phyloP scores from a whole-genome alignment of 352 stramenopile species.

The Pythium grandisporangium region DNA sequence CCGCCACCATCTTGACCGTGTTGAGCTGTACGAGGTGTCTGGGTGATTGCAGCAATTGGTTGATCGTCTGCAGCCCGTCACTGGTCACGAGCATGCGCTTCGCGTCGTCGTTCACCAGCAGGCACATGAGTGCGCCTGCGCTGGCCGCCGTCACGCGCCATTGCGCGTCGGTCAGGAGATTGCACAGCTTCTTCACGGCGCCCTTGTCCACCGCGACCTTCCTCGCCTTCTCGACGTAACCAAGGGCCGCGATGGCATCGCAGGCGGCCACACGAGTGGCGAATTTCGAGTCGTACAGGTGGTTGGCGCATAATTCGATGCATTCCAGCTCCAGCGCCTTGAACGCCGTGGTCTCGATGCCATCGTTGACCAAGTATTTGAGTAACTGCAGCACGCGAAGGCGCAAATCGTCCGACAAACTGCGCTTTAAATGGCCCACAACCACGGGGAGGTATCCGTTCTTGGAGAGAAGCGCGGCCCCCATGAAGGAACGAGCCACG shows the following conservation, averaged over 20 bases:
- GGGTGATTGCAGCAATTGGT: constrained; percentile 52
- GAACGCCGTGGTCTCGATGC: constrained; percentile 29
- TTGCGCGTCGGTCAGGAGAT: constrained; percentile 36
- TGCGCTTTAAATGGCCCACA: constrained; percentile 37
- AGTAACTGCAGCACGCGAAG: constrained; percentile 47
- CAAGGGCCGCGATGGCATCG: constrained; percentile 38
- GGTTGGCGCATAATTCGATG: constrained; percentile 28
- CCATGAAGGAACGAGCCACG: constrained; percentile 28
- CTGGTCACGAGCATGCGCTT: constrained; percentile 51
- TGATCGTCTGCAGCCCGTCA: constrained; percentile 34
- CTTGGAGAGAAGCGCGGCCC: constrained; percentile 34
- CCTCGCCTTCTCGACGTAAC: constrained; percentile 50
- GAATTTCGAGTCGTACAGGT: constrained; percentile 25
- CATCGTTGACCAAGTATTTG: constrained; percentile 61
- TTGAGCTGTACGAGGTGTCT: constrained; percentile 55
- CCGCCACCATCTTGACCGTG: constrained; percentile 47
- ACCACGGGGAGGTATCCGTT: constrained; percentile 39
- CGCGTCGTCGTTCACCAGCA: constrained; percentile 54
- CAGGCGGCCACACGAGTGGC: constrained; percentile 40
- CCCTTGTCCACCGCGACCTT: constrained; percentile 40
- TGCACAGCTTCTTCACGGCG: constrained; percentile 45
- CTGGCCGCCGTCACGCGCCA: constrained; percentile 44
- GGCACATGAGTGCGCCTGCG: constrained; percentile 52
- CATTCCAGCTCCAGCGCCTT: constrained; percentile 43
- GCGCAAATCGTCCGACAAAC: constrained; percentile 17